Evolutionary conservation across 805 yeast genomes (phyloP), one percentile per base, ranked within the genome.

Genomic region (Yarrowia phangngaensis): DNA sequence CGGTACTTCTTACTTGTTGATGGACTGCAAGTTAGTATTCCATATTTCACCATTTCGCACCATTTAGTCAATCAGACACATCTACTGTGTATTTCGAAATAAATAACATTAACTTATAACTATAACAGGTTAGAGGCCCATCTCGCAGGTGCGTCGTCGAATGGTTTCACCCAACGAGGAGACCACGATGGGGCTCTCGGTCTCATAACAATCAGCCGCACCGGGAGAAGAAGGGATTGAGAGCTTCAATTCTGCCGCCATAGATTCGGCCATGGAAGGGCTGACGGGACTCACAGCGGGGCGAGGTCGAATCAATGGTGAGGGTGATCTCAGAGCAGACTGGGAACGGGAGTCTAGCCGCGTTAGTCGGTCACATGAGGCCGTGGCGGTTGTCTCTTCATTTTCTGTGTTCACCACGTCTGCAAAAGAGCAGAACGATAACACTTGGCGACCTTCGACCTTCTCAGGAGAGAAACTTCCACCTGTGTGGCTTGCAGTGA

Each of bases 371-470:
- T 45, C 36, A 11, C 43, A 20, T 19, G 36, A 36, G 7, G 47
- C 34, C 17, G 46, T 24, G 13, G 32, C 14, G 15, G 20, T 28
- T 13, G 46, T 28, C 29, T 27, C 31, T 36, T 40, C 23, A 20
- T 33, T 11, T 33, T 23, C 46, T 24, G 54, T 56, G 58, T 30
- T 20, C 23, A 63, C 73, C 76, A 85, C 74, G 57, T 85, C 95
- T 3, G 90, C 94, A 63, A 82, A 85, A 2, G 88, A 80, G 60
- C 78, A 82, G 61, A 84, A 84, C 28, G 70, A 67, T 30, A 73
- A 54, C 4, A 59, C 56, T 24, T 52, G 54, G 11, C 53, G 46
- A 22, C 30, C 48, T 4, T 30, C 52, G 11, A 29, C 28, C 27
- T 36, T 35, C 20, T 35, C 51, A 23, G 32, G 34, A 20, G 36